phyloP scores from a whole-genome alignment of 2,329 filamentous ascomycete genomes.

The Curvularia sp. region DNA sequence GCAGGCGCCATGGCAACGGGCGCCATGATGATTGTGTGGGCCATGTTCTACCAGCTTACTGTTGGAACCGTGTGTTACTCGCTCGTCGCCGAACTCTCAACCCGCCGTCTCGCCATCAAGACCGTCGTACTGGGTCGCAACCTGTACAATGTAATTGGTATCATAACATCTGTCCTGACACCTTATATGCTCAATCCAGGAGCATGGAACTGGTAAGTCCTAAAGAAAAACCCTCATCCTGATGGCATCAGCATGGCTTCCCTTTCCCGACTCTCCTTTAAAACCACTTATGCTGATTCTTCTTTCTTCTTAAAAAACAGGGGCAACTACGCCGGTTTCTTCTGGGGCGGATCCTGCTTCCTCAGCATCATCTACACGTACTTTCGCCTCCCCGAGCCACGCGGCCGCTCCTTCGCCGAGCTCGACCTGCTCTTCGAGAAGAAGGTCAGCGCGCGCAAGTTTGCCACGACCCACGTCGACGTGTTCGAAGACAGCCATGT shows the following conservation, averaged over 20 bases:
- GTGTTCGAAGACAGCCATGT: slow-evolving; percentile 55
- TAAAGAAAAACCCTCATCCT: too few species aligned
- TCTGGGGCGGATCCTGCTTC: slow-evolving; percentile 84
- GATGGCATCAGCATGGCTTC: background rate
- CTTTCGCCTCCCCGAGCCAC: slow-evolving; percentile 81
- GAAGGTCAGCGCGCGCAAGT: slow-evolving; percentile 74
- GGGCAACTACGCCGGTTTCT: slow-evolving; percentile 87
- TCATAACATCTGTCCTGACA: slow-evolving; percentile 80
- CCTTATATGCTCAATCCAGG: slow-evolving; percentile 92
- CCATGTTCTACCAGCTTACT: slow-evolving; percentile 76
- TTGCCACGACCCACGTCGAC: slow-evolving; percentile 65
- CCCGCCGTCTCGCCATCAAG: slow-evolving; percentile 85
- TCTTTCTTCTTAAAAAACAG: slow-evolving; percentile 52
- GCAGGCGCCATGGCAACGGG: slow-evolving; percentile 77
- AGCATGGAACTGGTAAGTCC: slow-evolving; percentile 72
- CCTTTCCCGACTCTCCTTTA: background rate
- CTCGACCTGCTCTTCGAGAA: slow-evolving; percentile 84
- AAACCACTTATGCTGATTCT: background rate
- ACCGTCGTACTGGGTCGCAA: slow-evolving; percentile 87
- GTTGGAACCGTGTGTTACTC: slow-evolving; percentile 92
- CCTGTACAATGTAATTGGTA: slow-evolving; percentile 78
- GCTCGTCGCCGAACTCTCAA: slow-evolving; percentile 83
- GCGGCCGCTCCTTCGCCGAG: slow-evolving; percentile 83
- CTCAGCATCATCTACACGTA: slow-evolving; percentile 81
- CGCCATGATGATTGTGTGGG: slow-evolving; percentile 71